These are phyloP conservation scores for Shiraia bambusicola DNA, from an alignment of 2,329 filamentous ascomycete species.

Conservation along the genomic window DNA sequence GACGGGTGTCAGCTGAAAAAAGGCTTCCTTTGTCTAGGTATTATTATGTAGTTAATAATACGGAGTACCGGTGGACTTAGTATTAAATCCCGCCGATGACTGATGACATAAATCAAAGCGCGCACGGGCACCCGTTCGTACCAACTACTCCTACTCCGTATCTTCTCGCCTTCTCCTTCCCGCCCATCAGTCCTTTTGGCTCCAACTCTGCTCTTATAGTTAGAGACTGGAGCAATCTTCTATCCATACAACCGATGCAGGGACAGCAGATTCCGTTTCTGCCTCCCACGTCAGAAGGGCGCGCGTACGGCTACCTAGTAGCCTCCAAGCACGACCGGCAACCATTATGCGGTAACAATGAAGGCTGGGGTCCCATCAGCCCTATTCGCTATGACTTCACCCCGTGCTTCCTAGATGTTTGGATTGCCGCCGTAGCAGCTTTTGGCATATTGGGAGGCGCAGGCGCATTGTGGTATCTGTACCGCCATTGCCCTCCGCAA, in stretches of 20 bases:
- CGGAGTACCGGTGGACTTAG: too few species aligned
- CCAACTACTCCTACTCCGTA: background rate
- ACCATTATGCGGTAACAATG: conserved; percentile 80
- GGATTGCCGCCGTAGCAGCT: conserved; percentile 74
- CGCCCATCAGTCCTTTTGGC: conserved; percentile 1
- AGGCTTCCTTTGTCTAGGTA: too few species aligned
- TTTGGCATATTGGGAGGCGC: conserved; percentile 79
- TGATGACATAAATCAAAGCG: too few species aligned
- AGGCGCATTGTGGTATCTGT: conserved; percentile 76
- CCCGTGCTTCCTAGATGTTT: conserved; percentile 93
- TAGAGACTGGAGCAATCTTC: conserved; percentile 28
- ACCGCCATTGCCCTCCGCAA: conserved; percentile 67
- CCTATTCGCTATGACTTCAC: conserved; percentile 89
- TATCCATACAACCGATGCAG: conserved; percentile 39
- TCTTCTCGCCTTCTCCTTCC: conserved; percentile 5
- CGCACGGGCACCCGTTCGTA: too few species aligned
- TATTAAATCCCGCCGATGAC: too few species aligned
- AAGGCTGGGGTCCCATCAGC: conserved; percentile 95
- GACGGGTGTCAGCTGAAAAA: too few species aligned
- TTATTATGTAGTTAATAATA: too few species aligned
- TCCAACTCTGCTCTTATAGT: conserved; percentile 15
- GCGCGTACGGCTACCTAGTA: conserved; percentile 56
- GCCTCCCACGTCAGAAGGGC: conserved; percentile 22
- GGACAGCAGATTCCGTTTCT: conserved; percentile 39
- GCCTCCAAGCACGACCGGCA: conserved; percentile 53